Percentiles rank a stretch among this genome's conserved stretches.
Evolutionary conservation across 1,284 basidiomycete genomes (phyloP).

Genomic region (Ustilago curta): DNA sequence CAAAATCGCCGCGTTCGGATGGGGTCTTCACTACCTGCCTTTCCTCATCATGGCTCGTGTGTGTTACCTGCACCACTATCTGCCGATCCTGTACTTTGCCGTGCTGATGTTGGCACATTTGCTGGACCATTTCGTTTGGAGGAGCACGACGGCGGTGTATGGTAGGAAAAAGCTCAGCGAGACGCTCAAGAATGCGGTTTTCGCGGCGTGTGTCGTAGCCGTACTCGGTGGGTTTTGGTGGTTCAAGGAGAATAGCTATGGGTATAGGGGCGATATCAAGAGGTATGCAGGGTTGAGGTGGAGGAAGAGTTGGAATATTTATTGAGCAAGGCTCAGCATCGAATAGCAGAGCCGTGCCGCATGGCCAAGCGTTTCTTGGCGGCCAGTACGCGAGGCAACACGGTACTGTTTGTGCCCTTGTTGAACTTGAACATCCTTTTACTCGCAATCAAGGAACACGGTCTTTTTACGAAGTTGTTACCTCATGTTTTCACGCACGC

Average conservation of each 20-base stretch:
- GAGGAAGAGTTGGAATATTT: slow-evolving; percentile 69
- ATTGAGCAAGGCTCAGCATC: slow-evolving; percentile 31
- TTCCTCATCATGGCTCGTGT: slow-evolving; percentile 77
- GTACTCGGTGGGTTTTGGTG: slow-evolving; percentile 89
- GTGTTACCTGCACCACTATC: slow-evolving; percentile 83
- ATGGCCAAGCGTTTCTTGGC: too few relatives aligned
- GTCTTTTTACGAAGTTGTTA: too few relatives aligned
- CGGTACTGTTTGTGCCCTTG: too few relatives aligned
- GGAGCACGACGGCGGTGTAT: slow-evolving; percentile 64
- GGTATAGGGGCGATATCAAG: slow-evolving; percentile 84
- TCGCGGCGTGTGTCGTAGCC: slow-evolving; percentile 75
- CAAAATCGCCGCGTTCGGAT: slow-evolving; percentile 90
- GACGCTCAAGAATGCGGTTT: slow-evolving; percentile 79
- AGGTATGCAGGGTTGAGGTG: slow-evolving; percentile 59
- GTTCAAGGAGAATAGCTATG: slow-evolving; percentile 89
- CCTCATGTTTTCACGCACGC: too few relatives aligned
- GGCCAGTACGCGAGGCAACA: too few relatives aligned
- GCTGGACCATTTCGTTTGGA: slow-evolving; percentile 83
- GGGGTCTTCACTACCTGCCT: slow-evolving; percentile 89
- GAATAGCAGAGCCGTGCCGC: too few relatives aligned
- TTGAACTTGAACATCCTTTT: too few relatives aligned
- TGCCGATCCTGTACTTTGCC: slow-evolving; percentile 95
- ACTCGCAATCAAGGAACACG: too few relatives aligned
- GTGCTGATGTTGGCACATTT: slow-evolving; percentile 91
- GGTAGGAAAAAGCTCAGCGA: slow-evolving; percentile 51